Evolutionary conservation across 331 rosid genomes (phyloP).

Genomic region (Prunus yedoensis): DNA sequence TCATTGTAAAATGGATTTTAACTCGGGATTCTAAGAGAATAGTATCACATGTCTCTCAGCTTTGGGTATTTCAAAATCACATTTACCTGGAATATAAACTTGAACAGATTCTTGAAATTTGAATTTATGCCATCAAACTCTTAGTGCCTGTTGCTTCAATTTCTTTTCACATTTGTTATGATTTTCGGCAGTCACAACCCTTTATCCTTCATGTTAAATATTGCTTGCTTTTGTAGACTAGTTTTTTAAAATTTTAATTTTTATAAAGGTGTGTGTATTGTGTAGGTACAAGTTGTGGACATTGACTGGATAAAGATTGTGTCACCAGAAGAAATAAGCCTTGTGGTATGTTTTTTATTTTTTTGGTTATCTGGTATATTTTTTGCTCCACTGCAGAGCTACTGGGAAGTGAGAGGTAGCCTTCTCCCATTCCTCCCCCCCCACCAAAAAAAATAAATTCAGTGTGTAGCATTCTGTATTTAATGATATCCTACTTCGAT

Average conservation of each 20-base stretch:
- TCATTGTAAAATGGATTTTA: background rate
- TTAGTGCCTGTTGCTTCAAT: background rate
- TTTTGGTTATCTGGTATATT: background rate
- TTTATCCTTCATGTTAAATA: conserved; percentile 1
- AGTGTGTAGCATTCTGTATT: background rate
- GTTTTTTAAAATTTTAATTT: background rate
- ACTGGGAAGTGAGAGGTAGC: background rate
- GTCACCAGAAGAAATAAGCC: conserved; percentile 70
- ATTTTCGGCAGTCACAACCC: background rate
- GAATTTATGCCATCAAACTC: background rate
- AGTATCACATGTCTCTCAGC: background rate
- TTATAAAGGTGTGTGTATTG: conserved; percentile 20
- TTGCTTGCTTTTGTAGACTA: conserved; percentile 2
- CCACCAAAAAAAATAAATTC: too few species aligned
- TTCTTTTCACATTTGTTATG: conserved; percentile 4
- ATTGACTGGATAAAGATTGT: conserved; percentile 79
- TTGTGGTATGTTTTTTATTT: conserved; percentile 53
- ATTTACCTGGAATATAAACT: background rate
- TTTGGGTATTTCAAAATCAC: background rate
- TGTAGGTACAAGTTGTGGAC: conserved; percentile 92
- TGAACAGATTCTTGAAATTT: background rate
- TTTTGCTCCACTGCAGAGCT: background rate
- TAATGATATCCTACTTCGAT: conserved; percentile 21
- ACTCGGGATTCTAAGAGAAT: background rate
- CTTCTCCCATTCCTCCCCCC: too few species aligned